Evolutionary conservation across 371 early-diverging fungal genomes (phyloP).

Genomic region (Syncephalis fuscata): DNA sequence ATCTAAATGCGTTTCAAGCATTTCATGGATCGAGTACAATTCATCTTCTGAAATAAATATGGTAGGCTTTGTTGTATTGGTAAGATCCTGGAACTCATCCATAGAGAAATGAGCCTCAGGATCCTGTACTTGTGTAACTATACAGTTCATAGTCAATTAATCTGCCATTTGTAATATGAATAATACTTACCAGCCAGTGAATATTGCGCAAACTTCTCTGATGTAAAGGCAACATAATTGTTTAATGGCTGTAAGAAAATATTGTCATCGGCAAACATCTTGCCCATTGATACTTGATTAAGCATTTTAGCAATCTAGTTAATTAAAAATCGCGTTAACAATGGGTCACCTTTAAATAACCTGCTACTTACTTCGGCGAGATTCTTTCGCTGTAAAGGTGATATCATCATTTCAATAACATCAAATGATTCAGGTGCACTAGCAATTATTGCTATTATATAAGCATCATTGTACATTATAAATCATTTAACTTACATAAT

Average conservation of each 20-base stretch:
- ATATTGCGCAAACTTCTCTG: slow-evolving; percentile 59
- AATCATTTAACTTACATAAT: slow-evolving; percentile 48
- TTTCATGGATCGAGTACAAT: slow-evolving; percentile 72
- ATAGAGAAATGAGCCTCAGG: slow-evolving; percentile 84
- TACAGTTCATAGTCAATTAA: no score
- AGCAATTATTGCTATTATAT: no score
- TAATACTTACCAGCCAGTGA: slow-evolving; percentile 36
- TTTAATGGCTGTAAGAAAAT: slow-evolving; percentile 61
- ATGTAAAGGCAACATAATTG: slow-evolving; percentile 57
- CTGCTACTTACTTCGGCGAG: slow-evolving; percentile 53
- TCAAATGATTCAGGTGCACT: slow-evolving; percentile 94
- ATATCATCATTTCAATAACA: slow-evolving; percentile 74
- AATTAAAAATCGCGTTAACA: no score
- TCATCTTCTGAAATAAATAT: slow-evolving; percentile 82
- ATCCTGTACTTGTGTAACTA: slow-evolving; percentile 63
- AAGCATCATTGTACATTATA: not conserved
- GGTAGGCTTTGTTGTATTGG: slow-evolving; percentile 64
- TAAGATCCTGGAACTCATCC: slow-evolving; percentile 74
- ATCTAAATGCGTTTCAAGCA: slow-evolving; percentile 58
- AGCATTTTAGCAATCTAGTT: slow-evolving; percentile 73
- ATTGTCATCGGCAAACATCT: slow-evolving; percentile 45
- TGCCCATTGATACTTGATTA: slow-evolving; percentile 76
- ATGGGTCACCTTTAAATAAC: not conserved
- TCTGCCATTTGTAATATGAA: not conserved
- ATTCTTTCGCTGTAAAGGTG: slow-evolving; percentile 83